Percentiles rank a stretch among this genome's conserved stretches.
These are phyloP conservation scores for Petunia secreta DNA, from an alignment of 257 asterid genomes.

Conservation along the genomic window DNA sequence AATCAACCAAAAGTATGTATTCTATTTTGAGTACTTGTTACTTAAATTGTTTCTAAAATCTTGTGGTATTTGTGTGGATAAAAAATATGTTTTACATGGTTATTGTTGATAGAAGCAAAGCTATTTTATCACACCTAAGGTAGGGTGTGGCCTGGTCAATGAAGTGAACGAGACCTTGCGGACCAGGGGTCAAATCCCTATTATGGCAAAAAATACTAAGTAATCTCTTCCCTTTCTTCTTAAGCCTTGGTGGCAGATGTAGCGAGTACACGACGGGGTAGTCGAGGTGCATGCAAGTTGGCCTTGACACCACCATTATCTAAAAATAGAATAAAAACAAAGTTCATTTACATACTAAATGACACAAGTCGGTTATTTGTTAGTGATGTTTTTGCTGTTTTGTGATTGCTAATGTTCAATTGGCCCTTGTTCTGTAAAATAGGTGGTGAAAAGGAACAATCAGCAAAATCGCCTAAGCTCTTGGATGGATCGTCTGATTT, in stretches of 20 bases:
- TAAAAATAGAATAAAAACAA: too few relatives aligned
- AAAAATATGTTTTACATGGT: not conserved
- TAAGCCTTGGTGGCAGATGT: too few relatives aligned
- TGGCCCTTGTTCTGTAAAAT: constrained; percentile 22
- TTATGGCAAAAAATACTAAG: too few relatives aligned
- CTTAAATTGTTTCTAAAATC: not conserved
- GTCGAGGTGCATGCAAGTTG: too few relatives aligned
- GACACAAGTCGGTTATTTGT: not conserved
- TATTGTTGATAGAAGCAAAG: not conserved
- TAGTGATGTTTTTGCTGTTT: not conserved
- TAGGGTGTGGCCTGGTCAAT: too few relatives aligned
- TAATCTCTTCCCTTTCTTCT: too few relatives aligned
- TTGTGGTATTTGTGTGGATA: not conserved
- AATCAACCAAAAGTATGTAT: constrained; percentile 34
- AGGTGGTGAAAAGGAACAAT: constrained; percentile 60
- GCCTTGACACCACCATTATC: too few relatives aligned
- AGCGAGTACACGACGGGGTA: too few relatives aligned
- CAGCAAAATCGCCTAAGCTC: constrained; percentile 54
- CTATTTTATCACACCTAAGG: too few relatives aligned
- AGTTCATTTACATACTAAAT: not conserved
- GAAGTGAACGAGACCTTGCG: too few relatives aligned
- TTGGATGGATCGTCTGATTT: constrained; percentile 81
- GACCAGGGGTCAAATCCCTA: too few relatives aligned
- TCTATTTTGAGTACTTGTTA: constrained; percentile 33
- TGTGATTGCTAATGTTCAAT: constrained; percentile 12